A percentile compares a stretch with the other conserved stretches of the same genome.
These are phyloP conservation scores for Fusarium nelsonii DNA, from an alignment of 2,329 filamentous ascomycete genomes.

Conservation along the genomic window DNA sequence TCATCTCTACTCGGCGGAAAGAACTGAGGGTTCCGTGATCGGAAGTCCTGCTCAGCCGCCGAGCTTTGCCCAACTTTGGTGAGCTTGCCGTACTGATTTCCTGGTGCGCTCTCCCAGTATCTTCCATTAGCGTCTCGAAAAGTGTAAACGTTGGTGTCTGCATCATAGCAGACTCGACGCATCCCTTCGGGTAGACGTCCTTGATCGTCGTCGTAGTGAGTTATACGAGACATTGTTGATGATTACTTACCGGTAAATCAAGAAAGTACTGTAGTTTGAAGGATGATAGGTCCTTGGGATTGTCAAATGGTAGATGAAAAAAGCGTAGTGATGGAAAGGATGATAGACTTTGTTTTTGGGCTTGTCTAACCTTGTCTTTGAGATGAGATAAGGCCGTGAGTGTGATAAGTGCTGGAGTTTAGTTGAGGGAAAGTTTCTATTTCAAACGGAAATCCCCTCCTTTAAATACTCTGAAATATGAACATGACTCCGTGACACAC, in stretches of 20 bases:
- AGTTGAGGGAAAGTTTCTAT: neutral
- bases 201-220: neutral
- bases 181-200: neutral
- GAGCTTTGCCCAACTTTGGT: neutral
- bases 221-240: neutral
- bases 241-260: neutral
- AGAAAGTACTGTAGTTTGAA: too few relatives aligned
- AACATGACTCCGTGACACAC: neutral
- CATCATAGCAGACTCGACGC: neutral
- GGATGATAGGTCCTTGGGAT: too few relatives aligned
- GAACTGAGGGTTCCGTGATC: neutral
- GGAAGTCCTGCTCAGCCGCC: neutral
- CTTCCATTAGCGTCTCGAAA: neutral
- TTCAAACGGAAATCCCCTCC: neutral
- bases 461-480: neutral
- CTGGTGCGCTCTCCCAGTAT: neutral
- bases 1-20: neutral
- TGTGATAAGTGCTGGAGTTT: neutral
- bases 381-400: neutral
- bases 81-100: neutral
- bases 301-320: too few relatives aligned
- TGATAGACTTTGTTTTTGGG: too few relatives aligned
- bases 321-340: too few relatives aligned
- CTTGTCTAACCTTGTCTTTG: neutral
- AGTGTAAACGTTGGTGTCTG: rapidly evolving